phyloP scores from a whole-genome alignment of 148 eudicot genomes.

The Pouteria glomerata region DNA sequence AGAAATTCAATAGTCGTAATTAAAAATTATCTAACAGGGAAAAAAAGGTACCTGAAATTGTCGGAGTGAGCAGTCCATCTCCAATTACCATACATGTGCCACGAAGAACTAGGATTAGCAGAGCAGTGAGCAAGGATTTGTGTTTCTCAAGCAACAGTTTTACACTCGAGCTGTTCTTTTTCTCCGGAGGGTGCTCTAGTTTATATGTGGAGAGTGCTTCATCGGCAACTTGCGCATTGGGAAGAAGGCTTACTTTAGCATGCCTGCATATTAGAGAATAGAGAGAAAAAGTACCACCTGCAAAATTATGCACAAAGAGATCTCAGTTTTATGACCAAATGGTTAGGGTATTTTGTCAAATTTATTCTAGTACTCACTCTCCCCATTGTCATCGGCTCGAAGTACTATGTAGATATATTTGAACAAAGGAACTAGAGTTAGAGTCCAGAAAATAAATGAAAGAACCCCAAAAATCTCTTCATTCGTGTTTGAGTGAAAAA shows the following conservation, averaged over 20 bases:
- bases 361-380: slow-evolving; percentile 38
- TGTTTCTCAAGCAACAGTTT: slow-evolving; percentile 66
- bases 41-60: slow-evolving; percentile 59
- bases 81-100: slow-evolving; percentile 98
- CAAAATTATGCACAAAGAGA: slow-evolving; percentile 6
- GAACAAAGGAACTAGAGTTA: slow-evolving; percentile 69
- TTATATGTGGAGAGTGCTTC: slow-evolving; percentile 77
- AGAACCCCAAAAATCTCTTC: slow-evolving; percentile 88
- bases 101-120: slow-evolving; percentile 75
- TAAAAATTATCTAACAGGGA: background rate
- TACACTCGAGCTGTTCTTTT: slow-evolving; percentile 47
- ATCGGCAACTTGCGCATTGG: slow-evolving; percentile 74
- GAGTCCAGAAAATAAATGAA: slow-evolving; percentile 85
- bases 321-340: background rate
- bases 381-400: slow-evolving; percentile 92
- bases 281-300: slow-evolving; percentile 92
- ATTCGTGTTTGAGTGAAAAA: slow-evolving; percentile 73
- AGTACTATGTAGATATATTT: slow-evolving; percentile 88
- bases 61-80: slow-evolving; percentile 86
- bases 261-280: slow-evolving; percentile 88
- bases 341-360: background rate
- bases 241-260: slow-evolving; percentile 79
- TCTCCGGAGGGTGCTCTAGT: slow-evolving; percentile 61
- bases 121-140: slow-evolving; percentile 64
- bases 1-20: background rate